Evolutionary conservation across 2,329 filamentous ascomycete genomes (phyloP).

Genomic region (Alternaria consortialis): DNA sequence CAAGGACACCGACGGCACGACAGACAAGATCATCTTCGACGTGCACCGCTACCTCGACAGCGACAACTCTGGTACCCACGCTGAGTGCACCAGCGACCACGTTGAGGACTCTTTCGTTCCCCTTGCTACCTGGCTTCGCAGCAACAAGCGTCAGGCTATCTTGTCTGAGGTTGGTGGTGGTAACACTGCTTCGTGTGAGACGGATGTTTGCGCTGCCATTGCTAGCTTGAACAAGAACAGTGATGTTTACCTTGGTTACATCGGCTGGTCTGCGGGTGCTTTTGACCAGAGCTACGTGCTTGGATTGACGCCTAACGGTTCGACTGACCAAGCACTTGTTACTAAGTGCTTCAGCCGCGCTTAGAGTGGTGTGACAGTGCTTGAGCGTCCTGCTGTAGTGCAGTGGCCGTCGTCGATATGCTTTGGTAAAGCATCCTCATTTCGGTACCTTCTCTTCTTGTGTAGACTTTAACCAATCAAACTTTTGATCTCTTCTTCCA

Average conservation of each 20-base stretch:
- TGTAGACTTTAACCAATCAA: conserved; percentile 4
- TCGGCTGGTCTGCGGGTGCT: conserved; percentile 41
- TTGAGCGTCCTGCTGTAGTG: neutral
- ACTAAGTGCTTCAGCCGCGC: conserved; percentile 3
- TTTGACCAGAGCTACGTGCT: conserved; percentile 39
- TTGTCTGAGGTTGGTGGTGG: conserved; percentile 56
- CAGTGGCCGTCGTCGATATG: neutral
- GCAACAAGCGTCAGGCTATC: conserved; percentile 51
- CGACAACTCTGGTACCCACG: conserved; percentile 51
- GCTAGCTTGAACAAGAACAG: conserved; percentile 43
- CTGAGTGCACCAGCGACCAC: conserved; percentile 37
- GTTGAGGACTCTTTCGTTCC: conserved; percentile 47
- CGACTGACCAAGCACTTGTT: neutral
- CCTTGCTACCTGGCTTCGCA: conserved; percentile 49
- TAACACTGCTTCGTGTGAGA: conserved; percentile 46
- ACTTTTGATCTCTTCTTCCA: neutral
- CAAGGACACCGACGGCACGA: conserved; percentile 67
- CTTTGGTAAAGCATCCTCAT: neutral
- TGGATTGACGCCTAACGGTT: conserved; percentile 30
- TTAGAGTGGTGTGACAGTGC: neutral
- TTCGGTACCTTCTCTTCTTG: neutral
- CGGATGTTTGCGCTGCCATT: conserved; percentile 44
- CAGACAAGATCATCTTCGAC: conserved; percentile 61
- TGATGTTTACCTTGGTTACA: conserved; percentile 46
- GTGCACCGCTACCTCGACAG: conserved; percentile 55